Conservation (phyloP, 2,329 filamentous ascomycete genomes). For the Calonectria honghensis region DNA sequence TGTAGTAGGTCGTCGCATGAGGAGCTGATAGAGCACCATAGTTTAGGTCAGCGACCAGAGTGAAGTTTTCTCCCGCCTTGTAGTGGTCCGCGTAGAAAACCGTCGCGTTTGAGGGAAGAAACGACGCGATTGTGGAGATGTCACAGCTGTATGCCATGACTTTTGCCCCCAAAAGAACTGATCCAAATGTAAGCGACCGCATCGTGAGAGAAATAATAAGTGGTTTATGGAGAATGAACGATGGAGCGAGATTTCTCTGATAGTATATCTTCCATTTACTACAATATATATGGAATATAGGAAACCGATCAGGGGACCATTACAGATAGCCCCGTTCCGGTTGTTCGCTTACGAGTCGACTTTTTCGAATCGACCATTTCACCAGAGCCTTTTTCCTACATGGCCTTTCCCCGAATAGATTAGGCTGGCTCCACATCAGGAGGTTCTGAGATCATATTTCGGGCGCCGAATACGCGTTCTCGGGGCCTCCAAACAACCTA, state of each 20-base stretch:
- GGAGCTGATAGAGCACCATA: conserved; percentile 1
- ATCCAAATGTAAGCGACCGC: neutral
- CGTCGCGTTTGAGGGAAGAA: neutral
- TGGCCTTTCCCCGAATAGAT: neutral
- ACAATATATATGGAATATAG: neutral
- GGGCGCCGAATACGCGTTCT: neutral
- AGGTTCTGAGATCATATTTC: neutral
- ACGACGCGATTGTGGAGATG: neutral
- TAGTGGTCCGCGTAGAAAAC: conserved; percentile 17
- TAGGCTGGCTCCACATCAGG: neutral
- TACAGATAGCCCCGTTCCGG: neutral
- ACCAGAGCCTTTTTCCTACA: neutral
- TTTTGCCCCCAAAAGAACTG: neutral
- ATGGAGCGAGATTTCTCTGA: neutral
- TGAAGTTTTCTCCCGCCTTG: neutral
- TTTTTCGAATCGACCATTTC: neutral
- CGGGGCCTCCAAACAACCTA: neutral
- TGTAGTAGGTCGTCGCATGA: neutral
- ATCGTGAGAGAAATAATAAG: neutral
- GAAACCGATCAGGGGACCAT: neutral
- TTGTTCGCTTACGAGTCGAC: neutral
- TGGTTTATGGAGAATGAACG: neutral
- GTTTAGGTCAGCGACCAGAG: neutral
- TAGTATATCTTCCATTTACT: neutral
- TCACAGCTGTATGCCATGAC: conserved; percentile 10